phyloP scores from a whole-genome alignment of 768 basidiomycete genomes.

The Tulasnella sp. region DNA sequence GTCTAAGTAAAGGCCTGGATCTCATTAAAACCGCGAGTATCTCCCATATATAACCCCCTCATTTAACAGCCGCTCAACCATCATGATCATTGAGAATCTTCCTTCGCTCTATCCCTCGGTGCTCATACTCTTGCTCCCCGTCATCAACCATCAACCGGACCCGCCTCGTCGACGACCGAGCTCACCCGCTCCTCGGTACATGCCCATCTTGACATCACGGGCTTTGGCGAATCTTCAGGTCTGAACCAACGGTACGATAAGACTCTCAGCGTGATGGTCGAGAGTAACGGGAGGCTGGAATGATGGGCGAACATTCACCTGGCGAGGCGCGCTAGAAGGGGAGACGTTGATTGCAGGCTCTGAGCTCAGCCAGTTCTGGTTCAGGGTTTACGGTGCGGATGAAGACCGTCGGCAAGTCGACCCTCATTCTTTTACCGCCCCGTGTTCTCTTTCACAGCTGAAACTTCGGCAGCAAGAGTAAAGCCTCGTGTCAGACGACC shows the following conservation, averaged over 20 bases:
- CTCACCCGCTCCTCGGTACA: slow-evolving; percentile 41
- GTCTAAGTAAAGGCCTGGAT: neutral
- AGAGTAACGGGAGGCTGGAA: slow-evolving; percentile 70
- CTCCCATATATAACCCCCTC: slow-evolving; percentile 65
- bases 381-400: slow-evolving; percentile 82
- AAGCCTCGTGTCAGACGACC: slow-evolving; percentile 59
- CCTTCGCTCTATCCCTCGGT: slow-evolving; percentile 72
- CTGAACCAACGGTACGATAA: slow-evolving; percentile 90
- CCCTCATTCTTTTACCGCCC: too few species aligned
- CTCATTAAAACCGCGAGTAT: slow-evolving; percentile 56
- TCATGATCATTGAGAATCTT: slow-evolving; percentile 60
- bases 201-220: slow-evolving; percentile 66
- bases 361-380: slow-evolving; percentile 71
- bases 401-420: slow-evolving; percentile 58
- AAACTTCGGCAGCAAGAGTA: slow-evolving; percentile 88
- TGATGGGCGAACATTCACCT: slow-evolving; percentile 61
- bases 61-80: slow-evolving; percentile 48
- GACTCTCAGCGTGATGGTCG: slow-evolving; percentile 46
- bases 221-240: slow-evolving; percentile 52
- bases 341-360: slow-evolving; percentile 63
- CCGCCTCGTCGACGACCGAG: slow-evolving; percentile 15
- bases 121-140: slow-evolving; percentile 46
- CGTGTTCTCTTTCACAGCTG: slow-evolving; percentile 5
- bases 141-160: slow-evolving; percentile 25
- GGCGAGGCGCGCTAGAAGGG: slow-evolving; percentile 65